Conservation (phyloP, 768 basidiomycete genomes). For the Coprinellus aureogranulatus region DNA sequence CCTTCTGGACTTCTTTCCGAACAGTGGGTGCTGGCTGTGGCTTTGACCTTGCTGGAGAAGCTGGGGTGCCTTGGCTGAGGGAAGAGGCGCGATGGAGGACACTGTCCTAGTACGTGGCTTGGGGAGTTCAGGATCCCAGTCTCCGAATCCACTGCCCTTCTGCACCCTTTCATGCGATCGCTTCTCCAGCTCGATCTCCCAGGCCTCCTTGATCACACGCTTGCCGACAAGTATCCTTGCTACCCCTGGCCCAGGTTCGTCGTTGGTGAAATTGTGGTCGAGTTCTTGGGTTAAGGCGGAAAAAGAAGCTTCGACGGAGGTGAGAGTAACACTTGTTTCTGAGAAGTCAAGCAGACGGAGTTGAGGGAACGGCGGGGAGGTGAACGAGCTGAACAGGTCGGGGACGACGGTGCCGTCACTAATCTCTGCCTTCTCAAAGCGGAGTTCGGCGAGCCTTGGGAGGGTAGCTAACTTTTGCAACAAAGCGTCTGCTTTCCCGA, state of each 20-base stretch:
- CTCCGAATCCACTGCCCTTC: slow-evolving; percentile 28
- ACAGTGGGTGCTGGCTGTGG: neutral
- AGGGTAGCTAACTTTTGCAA: slow-evolving; percentile 49
- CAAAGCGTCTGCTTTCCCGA: slow-evolving; percentile 44
- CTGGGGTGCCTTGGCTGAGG: neutral
- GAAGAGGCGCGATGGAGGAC: slow-evolving; percentile 2
- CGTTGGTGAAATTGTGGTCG: slow-evolving; percentile 52
- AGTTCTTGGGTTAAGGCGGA: slow-evolving; percentile 47
- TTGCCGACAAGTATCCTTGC: slow-evolving; percentile 66
- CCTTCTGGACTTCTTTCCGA: slow-evolving; percentile 46
- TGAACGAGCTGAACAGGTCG: slow-evolving; percentile 34
- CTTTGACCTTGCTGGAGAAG: slow-evolving; percentile 4
- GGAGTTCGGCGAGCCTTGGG: slow-evolving; percentile 54
- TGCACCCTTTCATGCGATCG: slow-evolving; percentile 41
- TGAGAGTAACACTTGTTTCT: slow-evolving; percentile 56
- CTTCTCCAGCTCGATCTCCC: slow-evolving; percentile 76
- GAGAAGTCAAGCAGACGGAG: slow-evolving; percentile 63
- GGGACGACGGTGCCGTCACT: slow-evolving; percentile 58
- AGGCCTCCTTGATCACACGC: slow-evolving; percentile 65
- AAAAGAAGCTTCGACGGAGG: slow-evolving; percentile 45
- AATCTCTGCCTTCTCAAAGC: slow-evolving; percentile 54
- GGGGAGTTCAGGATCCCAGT: slow-evolving; percentile 22
- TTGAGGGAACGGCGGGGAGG: slow-evolving; percentile 43
- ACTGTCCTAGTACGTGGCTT: neutral
- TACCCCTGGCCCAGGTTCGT: slow-evolving; percentile 52